Evolutionary conservation across 768 basidiomycete species (phyloP), one percentile per base, ranked within the genome.

Genomic region (Termitomyces sp.): DNA sequence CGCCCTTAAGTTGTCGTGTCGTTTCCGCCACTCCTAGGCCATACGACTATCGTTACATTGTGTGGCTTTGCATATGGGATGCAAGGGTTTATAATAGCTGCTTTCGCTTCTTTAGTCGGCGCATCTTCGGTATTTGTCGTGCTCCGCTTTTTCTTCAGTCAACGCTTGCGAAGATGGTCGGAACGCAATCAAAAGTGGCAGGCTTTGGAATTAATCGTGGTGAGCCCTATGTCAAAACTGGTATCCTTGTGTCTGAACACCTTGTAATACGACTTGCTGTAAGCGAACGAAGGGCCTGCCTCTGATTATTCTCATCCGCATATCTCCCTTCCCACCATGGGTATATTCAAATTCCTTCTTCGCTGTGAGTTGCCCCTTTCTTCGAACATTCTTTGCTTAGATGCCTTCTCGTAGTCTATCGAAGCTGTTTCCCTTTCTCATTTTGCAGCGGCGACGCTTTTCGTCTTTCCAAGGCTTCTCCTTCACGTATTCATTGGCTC

Each of bases 241-340:
- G 4, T 32, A 50, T 51, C 1, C 45, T 42, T 48, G 22, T 51
- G 24, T 51, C 60, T 57, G 61, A 39, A 65, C 61, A 7, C 7
- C 7, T 51, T 35, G 42, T 20, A 11, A 45, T 24, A 22, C 45
- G 12, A 46, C 13, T 22, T 46, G 22, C 24, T 24, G 28, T 42
- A 65, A 92, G 90, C 79, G 77, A 61, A 84, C 85, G 16, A 91
- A 89, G 71, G 93, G 93, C 33, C 76, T 94, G 18, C 88, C 88
- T n/a, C 76, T 94, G 24, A 90, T 95, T 44, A 83, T 92, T 65
- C 81, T 95, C 51, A 88, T 94, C 62, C 86, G 92, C 15, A 71
- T 91, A 22, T 92, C 90, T 4, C 87, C 93, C 4, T 84, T 95
- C 71, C 92, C 91, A 50, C 91, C 93, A 3, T 94, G 91, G 90